Conservation (phyloP, 2,329 filamentous ascomycete species). For the Neobulgaria alba region DNA sequence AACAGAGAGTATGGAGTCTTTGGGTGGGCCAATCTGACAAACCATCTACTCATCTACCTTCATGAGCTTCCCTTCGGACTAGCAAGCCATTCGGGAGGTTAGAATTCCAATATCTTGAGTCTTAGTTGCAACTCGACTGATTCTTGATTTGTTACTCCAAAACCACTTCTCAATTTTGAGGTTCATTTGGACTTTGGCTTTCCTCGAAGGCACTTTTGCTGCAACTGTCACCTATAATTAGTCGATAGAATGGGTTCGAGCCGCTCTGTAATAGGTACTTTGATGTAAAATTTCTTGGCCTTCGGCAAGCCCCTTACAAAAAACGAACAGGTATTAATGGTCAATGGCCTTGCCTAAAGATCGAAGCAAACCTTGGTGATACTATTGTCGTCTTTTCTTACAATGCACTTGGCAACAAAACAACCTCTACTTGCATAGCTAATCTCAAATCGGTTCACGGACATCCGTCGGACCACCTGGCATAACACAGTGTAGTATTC, state of each 20-base stretch:
- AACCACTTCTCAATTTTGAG: too few relatives aligned
- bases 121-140: too few relatives aligned
- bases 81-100: too few relatives aligned
- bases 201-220: too few relatives aligned
- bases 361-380: slow-evolving; percentile 45
- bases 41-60: too few relatives aligned
- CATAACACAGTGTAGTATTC: slow-evolving; percentile 32
- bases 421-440: slow-evolving; percentile 43
- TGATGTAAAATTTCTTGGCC: slow-evolving; percentile 41
- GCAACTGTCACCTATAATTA: slow-evolving; percentile 22
- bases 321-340: slow-evolving; percentile 57
- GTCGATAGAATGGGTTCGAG: slow-evolving; percentile 34
- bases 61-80: too few relatives aligned
- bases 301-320: too few relatives aligned
- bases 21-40: too few relatives aligned
- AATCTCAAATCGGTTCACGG: slow-evolving; percentile 43
- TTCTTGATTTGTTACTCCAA: too few relatives aligned
- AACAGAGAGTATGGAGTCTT: too few relatives aligned
- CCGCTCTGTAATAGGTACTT: slow-evolving; percentile 30
- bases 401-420: slow-evolving; percentile 37
- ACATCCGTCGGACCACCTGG: slow-evolving; percentile 50
- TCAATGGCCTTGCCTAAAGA: slow-evolving; percentile 46
- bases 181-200: too few relatives aligned
- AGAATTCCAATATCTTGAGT: too few relatives aligned
- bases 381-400: slow-evolving; percentile 36